Evolutionary conservation across 2,329 filamentous ascomycete species (phyloP), one percentile per base, ranked within the genome.

Genomic region (Arthrobotrys iridis): DNA sequence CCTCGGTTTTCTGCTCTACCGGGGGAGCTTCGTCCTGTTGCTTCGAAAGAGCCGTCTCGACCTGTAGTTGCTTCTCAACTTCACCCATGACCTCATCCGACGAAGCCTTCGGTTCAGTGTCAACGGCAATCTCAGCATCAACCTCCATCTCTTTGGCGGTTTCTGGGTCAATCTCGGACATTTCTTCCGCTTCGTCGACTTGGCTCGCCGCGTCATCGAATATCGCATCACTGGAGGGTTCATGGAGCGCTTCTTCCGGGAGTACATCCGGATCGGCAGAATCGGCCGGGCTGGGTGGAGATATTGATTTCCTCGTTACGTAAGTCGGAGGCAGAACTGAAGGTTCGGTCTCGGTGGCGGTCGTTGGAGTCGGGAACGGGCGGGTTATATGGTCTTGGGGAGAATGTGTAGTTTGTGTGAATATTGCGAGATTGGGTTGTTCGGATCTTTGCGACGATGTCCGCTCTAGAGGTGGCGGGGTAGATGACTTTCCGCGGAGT

Each of bases 31-130:
- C 41, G 15, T 60, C 65, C 8, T 70, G 64, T 33, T 76, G 72
- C 18, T 76, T 71, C 15, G 72, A 76, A 40, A 76, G 40, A 13
- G 72, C 64, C 1, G 72, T 76, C 18, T 76, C 72, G 11, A 76
- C 41, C 11, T 71, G 72, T 18, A 76, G 18, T n/a, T 76, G 72
- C 30, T 76, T 76, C 35, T 76, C 72, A 48, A 71, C 72, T 33
- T 76, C 72, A 6, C 60, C 72, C 52, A 75, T 65, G 15, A 63
- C 68, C 35, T 73, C 68, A 22, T 71, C 68, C 4, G 65, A 48
- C 18, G 8, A 30, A 20, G 30, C 28, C 24, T 58, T 55, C 3
- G 41, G 15, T 18, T 59, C 48, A 0, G 33, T 43, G 6, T 33
- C 6, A 13, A 41, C 11, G 1, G n/a, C 20, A 3, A 28, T 28